phyloP scores from a whole-genome alignment of 2,329 filamentous ascomycete genomes.

The Dryadomyces sulphureus region DNA sequence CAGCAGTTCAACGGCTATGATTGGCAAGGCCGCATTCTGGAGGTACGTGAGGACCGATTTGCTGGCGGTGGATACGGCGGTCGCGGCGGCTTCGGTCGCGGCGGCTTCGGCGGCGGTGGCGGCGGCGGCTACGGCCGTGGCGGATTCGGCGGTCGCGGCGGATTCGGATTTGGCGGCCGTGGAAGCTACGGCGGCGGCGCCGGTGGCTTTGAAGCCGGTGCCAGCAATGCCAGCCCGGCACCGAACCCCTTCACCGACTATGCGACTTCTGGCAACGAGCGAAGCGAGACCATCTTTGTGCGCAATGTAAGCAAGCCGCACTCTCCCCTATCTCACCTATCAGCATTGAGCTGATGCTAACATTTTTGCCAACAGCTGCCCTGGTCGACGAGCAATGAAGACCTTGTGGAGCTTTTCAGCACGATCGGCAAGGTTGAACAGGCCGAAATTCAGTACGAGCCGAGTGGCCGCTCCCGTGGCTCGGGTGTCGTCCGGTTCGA shows the following conservation, averaged over 20 bases:
- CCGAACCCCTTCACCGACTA: constrained; percentile 92
- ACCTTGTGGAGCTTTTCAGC: constrained; percentile 88
- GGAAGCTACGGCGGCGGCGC: constrained; percentile 23
- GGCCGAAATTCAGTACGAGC: constrained; percentile 98
- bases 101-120: constrained; percentile 36
- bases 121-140: constrained; percentile 34
- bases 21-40: constrained; percentile 86
- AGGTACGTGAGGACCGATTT: constrained; percentile 93
- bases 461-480: constrained; percentile 85
- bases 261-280: constrained; percentile 74
- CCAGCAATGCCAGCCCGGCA: constrained; percentile 20
- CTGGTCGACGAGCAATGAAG: constrained; percentile 98
- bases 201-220: constrained; percentile 23
- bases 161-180: constrained; percentile 21
- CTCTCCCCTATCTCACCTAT: constrained; percentile 12
- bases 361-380: constrained; percentile 49
- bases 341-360: neutral
- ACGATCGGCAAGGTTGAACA: constrained; percentile 97
- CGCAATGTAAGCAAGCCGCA: constrained; percentile 60
- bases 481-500: constrained; percentile 96
- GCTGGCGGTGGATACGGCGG: constrained; percentile 46
- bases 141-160: constrained; percentile 26
- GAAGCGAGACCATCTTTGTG: constrained; percentile 77
- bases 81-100: constrained; percentile 43
- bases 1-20: constrained; percentile 98